Evolutionary conservation across 192 early-diverging fungal genomes (phyloP).

Genomic region (Thamnidium elegans): DNA sequence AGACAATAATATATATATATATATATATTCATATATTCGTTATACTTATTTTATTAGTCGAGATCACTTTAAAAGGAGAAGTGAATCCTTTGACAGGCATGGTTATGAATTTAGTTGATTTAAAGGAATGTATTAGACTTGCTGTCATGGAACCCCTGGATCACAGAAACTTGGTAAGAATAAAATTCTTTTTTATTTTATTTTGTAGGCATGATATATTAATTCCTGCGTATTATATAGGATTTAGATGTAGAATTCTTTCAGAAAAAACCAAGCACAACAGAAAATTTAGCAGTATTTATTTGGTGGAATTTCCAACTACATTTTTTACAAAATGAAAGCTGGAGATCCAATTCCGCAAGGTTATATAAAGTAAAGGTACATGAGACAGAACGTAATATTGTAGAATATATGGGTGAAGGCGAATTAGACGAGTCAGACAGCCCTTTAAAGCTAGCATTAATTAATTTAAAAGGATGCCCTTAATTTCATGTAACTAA

Average conservation of each 20-base stretch:
- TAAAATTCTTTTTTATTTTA: slow-evolving; percentile 3
- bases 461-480: too few relatives aligned
- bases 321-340: slow-evolving; percentile 18
- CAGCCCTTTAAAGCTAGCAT: too few relatives aligned
- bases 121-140: slow-evolving; percentile 74
- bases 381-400: slow-evolving; percentile 69
- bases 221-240: slow-evolving; percentile 30
- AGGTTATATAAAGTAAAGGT: slow-evolving; percentile 58
- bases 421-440: slow-evolving; percentile 23
- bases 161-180: slow-evolving; percentile 76
- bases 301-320: slow-evolving; percentile 65
- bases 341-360: slow-evolving; percentile 14
- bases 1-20: too few relatives aligned
- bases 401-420: slow-evolving; percentile 69
- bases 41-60: slow-evolving; percentile 41
- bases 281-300: slow-evolving; percentile 87
- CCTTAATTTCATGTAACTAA: too few relatives aligned
- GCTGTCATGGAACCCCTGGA: slow-evolving; percentile 79
- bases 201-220: background rate
- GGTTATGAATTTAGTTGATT: slow-evolving; percentile 78
- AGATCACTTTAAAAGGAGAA: slow-evolving; percentile 68
- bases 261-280: slow-evolving; percentile 65
- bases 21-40: background rate
- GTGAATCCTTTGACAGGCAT: slow-evolving; percentile 80
- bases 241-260: slow-evolving; percentile 85